Percentiles rank a stretch among this genome's conserved stretches.
Conservation (phyloP, 306 rosid species). For the Canavalia ensiformis region DNA sequence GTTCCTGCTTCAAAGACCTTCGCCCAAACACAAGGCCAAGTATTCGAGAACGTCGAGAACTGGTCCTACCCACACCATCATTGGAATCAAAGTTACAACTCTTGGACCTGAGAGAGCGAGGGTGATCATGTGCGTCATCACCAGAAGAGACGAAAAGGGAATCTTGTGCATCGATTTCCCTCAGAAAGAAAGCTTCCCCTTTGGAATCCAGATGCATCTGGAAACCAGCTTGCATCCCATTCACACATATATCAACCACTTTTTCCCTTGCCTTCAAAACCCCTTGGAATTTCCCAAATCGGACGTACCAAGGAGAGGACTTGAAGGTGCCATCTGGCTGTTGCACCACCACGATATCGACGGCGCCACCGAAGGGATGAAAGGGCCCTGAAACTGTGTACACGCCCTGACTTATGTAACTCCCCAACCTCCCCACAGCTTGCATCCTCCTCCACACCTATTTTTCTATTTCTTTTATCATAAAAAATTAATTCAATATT, state of each 20-base stretch:
- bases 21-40: constrained; percentile 71
- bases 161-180: constrained; percentile 58
- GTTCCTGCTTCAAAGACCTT: constrained; percentile 39
- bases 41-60: constrained; percentile 60
- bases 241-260: constrained; percentile 70
- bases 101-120: constrained; percentile 45
- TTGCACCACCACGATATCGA: constrained; percentile 88
- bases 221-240: constrained; percentile 73
- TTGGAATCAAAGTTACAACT: constrained; percentile 57
- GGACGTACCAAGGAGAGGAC: constrained; percentile 93
- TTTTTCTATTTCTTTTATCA: constrained; percentile 19
- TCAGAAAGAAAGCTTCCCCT: constrained; percentile 87
- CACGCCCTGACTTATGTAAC: constrained; percentile 75
- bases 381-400: constrained; percentile 84
- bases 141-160: constrained; percentile 42
- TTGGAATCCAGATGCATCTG: constrained; percentile 81
- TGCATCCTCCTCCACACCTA: constrained; percentile 62
- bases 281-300: constrained; percentile 95
- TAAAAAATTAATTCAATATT: background rate
- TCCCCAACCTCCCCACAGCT: constrained; percentile 84
- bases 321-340: constrained; percentile 86
- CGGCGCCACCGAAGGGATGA: constrained; percentile 97
- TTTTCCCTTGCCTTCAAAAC: constrained; percentile 84
- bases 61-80: constrained; percentile 48
- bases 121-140: constrained; percentile 31